Evolutionary conservation across 331 rosid genomes (phyloP).

Genomic region (Pyracantha coccinea): DNA sequence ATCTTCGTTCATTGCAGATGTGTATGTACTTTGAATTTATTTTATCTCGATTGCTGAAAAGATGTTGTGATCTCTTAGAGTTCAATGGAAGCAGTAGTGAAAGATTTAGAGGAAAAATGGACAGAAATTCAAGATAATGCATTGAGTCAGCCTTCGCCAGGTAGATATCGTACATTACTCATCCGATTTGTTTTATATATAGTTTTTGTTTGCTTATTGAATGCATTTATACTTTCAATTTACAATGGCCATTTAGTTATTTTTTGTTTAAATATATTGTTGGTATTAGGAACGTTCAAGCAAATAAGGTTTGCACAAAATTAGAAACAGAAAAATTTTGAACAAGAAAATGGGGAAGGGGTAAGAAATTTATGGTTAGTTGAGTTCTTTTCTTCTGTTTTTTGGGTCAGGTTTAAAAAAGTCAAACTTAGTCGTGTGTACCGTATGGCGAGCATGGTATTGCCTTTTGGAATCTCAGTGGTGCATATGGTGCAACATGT

Average conservation of each 20-base stretch:
- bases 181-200: background rate
- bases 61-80: constrained; percentile 32
- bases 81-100: constrained; percentile 52
- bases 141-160: constrained; percentile 74
- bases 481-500: background rate
- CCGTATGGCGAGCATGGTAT: background rate
- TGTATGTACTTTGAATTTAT: background rate
- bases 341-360: background rate
- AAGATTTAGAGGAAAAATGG: constrained; percentile 62
- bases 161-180: constrained; percentile 38
- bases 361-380: background rate
- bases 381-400: background rate
- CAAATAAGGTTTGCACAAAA: background rate
- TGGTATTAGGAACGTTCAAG: background rate
- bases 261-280: background rate
- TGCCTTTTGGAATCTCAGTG: background rate
- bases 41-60: background rate
- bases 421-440: background rate
- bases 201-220: background rate
- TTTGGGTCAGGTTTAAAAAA: background rate
- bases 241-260: background rate
- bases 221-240: background rate
- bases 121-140: constrained; percentile 56
- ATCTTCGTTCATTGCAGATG: background rate
- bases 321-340: background rate